Percentiles rank a stretch among this genome's conserved stretches.
Evolutionary conservation across 1,139 yeast species (phyloP).

Genomic region (Scheffersomyces insectosa): DNA sequence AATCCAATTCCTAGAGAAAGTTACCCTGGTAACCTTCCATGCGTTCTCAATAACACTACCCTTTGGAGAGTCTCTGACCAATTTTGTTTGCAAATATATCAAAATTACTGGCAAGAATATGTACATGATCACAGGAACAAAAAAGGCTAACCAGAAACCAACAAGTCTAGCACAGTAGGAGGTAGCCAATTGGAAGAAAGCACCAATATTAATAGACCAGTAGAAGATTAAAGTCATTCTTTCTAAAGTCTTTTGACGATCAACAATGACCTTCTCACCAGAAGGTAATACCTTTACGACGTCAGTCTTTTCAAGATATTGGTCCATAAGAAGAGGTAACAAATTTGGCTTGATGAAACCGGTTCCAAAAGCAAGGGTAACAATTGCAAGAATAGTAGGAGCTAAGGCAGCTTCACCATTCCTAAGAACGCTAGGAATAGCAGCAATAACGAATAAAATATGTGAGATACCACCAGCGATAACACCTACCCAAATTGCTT

Average conservation of each 20-base stretch:
- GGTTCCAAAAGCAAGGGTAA: constrained; percentile 32
- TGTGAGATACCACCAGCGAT: constrained; percentile 41
- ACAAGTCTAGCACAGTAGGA: constrained; percentile 9
- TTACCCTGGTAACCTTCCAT: constrained; percentile 7
- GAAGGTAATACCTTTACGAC: constrained; percentile 10
- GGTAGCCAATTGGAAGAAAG: constrained; percentile 12
- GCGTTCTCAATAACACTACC: constrained; percentile 10
- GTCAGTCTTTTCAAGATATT: constrained; percentile 7
- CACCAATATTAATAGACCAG: constrained; percentile 14
- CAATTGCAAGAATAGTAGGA: constrained; percentile 37
- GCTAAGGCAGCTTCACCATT: constrained; percentile 37
- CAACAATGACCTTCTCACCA: constrained; percentile 11
- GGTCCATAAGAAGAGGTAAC: constrained; percentile 13
- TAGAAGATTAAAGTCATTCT: constrained; percentile 12
- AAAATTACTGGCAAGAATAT: constrained; percentile 7
- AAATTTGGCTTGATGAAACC: constrained; percentile 14
- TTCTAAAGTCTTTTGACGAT: constrained; percentile 11
- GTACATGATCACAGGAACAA: constrained; percentile 11
- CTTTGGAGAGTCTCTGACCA: constrained; percentile 5
- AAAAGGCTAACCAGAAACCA: constrained; percentile 13
- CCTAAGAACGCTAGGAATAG: constrained; percentile 38
- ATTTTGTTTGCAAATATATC: constrained; percentile 6
- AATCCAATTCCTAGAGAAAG: constrained; percentile 8
- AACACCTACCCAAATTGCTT: constrained; percentile 44
- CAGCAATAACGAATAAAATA: constrained; percentile 40